These are phyloP conservation scores for Torulaspora globosa DNA, from an alignment of 1,139 yeast genomes.

Conservation along the genomic window DNA sequence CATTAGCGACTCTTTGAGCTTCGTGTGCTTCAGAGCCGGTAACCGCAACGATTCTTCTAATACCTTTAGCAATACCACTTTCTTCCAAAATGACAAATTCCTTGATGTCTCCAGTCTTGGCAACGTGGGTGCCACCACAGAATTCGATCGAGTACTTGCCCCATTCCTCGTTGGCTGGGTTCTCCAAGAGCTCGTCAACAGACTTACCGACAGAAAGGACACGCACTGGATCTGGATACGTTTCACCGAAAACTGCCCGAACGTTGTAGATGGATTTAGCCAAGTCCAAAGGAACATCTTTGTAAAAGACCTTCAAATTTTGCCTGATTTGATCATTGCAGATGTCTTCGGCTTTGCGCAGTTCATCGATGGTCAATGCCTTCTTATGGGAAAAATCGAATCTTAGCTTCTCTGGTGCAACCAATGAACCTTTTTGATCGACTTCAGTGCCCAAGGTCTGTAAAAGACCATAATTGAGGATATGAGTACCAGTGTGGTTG, in stretches of 20 bases:
- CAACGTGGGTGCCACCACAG: constrained; percentile 99
- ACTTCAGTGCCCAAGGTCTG: constrained; percentile 82
- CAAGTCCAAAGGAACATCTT: constrained; percentile 68
- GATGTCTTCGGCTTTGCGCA: constrained; percentile 69
- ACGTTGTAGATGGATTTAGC: constrained; percentile 79
- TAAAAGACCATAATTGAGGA: constrained; percentile 82
- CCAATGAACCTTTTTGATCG: constrained; percentile 96
- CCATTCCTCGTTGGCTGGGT: constrained; percentile 76
- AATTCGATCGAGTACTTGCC: constrained; percentile 76
- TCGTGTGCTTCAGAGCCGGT: constrained; percentile 87
- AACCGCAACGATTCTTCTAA: constrained; percentile 95
- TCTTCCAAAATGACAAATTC: constrained; percentile 88
- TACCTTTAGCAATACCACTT: constrained; percentile 97
- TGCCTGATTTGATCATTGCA: constrained; percentile 67
- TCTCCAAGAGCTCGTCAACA: constrained; percentile 68
- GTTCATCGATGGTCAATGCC: constrained; percentile 66
- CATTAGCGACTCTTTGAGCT: constrained; percentile 78
- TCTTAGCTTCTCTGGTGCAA: constrained; percentile 90
- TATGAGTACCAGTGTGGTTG: constrained; percentile 98
- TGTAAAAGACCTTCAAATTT: constrained; percentile 68
- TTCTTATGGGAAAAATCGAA: constrained; percentile 94
- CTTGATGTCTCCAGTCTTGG: constrained; percentile 87
- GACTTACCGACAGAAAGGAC: constrained; percentile 94
- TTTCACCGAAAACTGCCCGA: constrained; percentile 98
- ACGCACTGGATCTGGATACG: constrained; percentile 97